phyloP scores from a whole-genome alignment of 495 filamentous ascomycete genomes.

The Ramalina intermedia region DNA sequence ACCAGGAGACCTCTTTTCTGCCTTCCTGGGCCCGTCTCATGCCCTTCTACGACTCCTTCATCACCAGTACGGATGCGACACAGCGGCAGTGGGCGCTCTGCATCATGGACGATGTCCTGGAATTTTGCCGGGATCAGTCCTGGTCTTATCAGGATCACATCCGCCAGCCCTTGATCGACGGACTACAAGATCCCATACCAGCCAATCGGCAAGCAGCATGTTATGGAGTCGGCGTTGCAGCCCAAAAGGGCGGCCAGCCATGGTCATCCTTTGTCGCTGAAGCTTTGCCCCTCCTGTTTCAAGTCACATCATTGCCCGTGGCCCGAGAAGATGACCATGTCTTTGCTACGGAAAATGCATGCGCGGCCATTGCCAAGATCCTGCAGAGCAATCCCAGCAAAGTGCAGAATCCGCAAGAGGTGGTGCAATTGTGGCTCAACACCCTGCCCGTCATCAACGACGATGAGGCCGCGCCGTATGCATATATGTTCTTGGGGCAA shows the following conservation, averaged over 20 bases:
- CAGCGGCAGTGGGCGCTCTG: constrained; percentile 97
- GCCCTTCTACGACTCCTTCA: constrained; percentile 70
- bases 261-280: constrained; percentile 77
- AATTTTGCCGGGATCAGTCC: constrained; percentile 80
- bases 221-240: constrained; percentile 92
- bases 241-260: constrained; percentile 71
- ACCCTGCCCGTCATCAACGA: constrained; percentile 88
- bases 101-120: constrained; percentile 95
- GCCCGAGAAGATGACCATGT: constrained; percentile 85
- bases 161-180: constrained; percentile 66
- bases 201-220: constrained; percentile 94
- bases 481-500: constrained; percentile 80
- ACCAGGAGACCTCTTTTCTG: constrained; percentile 74
- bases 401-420: constrained; percentile 54
- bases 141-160: constrained; percentile 75
- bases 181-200: constrained; percentile 67
- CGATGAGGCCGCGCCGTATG: constrained; percentile 94
- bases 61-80: constrained; percentile 69
- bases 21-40: constrained; percentile 74
- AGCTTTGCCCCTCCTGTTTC: constrained; percentile 67
- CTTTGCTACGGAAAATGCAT: constrained; percentile 95
- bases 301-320: constrained; percentile 61
- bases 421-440: constrained; percentile 69
- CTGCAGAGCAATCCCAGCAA: constrained; percentile 71
- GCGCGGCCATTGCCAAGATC: constrained; percentile 91